Base-by-base conservation (phyloP, 371 early-diverging fungal genomes). In the Zychaea mexicana region DNA sequence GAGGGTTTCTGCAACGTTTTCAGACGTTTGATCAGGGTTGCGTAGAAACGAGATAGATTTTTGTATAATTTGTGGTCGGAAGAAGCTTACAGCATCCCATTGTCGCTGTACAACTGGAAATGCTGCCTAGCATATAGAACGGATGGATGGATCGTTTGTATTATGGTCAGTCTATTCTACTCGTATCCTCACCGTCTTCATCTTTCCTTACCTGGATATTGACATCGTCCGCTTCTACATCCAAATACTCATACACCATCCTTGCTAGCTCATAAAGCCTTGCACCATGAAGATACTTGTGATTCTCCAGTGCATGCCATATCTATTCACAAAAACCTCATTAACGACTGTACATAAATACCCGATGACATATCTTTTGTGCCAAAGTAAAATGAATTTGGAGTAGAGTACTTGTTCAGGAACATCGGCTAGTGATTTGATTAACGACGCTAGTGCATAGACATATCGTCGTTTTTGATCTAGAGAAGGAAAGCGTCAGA, bases 371-470 rank as follows among this genome's bases (percentile, higher is more conserved):
- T n/a, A n/a, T n/a, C n/a, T n/a, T n/a, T n/a, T n/a, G n/a, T n/a
- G n/a, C n/a, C n/a, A n/a, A n/a, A n/a, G n/a, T n/a, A n/a, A n/a
- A n/a, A n/a, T n/a, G n/a, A n/a, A n/a, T n/a, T n/a, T n/a, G n/a
- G n/a, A n/a, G n/a, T n/a, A n/a, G n/a, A n/a, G n/a, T 73, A 88
- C 92, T 84, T 94, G 93, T 60, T 94, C 94, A 7, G 95, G 93
- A 17, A 91, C 92, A 74, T 92, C 92, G 0, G 91, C 93, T 30
- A 94, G 65, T n/a, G 93, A 79, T 63, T 93, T 93, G 53, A 94
- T 88, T 61, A 92, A 85, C 1, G 93, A 89, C 5, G 93, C 93
- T 30, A 90, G 77, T 0, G 88, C 74, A 65, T 91, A 92, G 4
- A 92, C 38, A 9, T 81, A 65, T 58, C 73, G 71, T 52, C 84